A percentile compares a stretch with the other conserved stretches of the same genome.
Conservation (phyloP, 2,329 filamentous ascomycete species). For the Cercospora sp. region DNA sequence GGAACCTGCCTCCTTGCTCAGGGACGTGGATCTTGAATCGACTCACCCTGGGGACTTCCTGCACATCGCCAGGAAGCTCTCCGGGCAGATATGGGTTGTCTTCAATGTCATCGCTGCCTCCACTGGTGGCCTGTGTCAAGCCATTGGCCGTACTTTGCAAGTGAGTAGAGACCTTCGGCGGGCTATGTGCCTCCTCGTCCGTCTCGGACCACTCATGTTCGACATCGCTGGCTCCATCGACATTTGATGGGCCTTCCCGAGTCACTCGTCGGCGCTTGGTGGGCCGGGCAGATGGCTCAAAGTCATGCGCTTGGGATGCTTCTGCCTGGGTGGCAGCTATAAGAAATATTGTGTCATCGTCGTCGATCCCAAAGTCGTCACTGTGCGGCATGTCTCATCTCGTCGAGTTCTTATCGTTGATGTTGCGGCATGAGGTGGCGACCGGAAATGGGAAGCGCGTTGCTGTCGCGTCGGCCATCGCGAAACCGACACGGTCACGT, state of each 20-base stretch:
- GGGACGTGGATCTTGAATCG: constrained; percentile 49
- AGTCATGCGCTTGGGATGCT: constrained; percentile 33
- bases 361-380: constrained; percentile 38
- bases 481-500: constrained; percentile 11
- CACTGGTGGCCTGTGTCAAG: constrained; percentile 15
- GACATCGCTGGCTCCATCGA: constrained; percentile 32
- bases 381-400: constrained; percentile 34
- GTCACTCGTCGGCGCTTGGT: constrained; percentile 35
- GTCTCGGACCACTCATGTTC: constrained; percentile 26
- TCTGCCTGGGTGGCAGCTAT: constrained; percentile 37
- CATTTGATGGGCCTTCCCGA: constrained; percentile 21
- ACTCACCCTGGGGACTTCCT: constrained; percentile 36
- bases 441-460: not conserved
- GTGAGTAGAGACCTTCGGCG: constrained; percentile 19
- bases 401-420: constrained; percentile 6
- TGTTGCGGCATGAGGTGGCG: constrained; percentile 5
- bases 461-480: constrained; percentile 10
- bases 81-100: constrained; percentile 33
- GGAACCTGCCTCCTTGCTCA: constrained; percentile 43
- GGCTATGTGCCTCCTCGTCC: constrained; percentile 27
- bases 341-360: constrained; percentile 38
- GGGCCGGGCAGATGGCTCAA: constrained; percentile 38
- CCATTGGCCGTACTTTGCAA: constrained; percentile 8
- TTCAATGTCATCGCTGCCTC: constrained; percentile 22
- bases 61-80: constrained; percentile 27